A percentile compares a stretch with the other conserved stretches of the same genome.
These are phyloP conservation scores for Penicillium brasilianum DNA, from an alignment of 2,329 filamentous ascomycete species.

Conservation along the genomic window DNA sequence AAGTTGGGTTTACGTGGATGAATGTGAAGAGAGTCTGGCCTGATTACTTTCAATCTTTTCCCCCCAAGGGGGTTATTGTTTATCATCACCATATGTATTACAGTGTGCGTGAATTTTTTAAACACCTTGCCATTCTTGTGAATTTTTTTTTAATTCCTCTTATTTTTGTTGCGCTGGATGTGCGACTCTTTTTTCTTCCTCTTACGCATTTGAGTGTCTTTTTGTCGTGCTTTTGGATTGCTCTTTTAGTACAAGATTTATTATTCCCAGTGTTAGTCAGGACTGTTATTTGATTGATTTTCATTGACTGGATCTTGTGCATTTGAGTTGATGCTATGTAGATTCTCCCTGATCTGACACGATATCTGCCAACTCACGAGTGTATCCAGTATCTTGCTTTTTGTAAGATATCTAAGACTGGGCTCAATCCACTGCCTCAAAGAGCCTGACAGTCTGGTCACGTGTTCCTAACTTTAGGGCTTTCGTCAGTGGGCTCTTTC, in stretches of 20 bases:
- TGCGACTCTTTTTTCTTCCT: background rate
- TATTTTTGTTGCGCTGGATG: background rate
- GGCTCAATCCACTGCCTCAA: too few species aligned
- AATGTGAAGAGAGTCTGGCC: background rate
- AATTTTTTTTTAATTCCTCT: background rate
- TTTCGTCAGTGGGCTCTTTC: too few species aligned
- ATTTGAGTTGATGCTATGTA: background rate
- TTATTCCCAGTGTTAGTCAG: conserved; percentile 1
- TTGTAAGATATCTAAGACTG: too few species aligned
- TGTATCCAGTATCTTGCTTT: too few species aligned
- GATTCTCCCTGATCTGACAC: too few species aligned
- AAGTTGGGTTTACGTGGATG: background rate
- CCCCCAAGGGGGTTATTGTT: background rate
- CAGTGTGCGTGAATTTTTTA: too few species aligned
- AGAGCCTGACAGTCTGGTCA: too few species aligned
- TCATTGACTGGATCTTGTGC: background rate
- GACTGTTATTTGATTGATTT: conserved; percentile 1
- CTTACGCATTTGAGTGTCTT: background rate
- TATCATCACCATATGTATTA: background rate
- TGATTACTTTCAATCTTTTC: background rate
- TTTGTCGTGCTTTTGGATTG: background rate
- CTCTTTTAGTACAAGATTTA: background rate
- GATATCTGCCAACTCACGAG: too few species aligned
- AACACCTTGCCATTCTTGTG: conserved; percentile 6
- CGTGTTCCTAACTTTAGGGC: too few species aligned